phyloP scores from a whole-genome alignment of 2,329 filamentous ascomycete species.

The Leptosphaerulina australis region DNA sequence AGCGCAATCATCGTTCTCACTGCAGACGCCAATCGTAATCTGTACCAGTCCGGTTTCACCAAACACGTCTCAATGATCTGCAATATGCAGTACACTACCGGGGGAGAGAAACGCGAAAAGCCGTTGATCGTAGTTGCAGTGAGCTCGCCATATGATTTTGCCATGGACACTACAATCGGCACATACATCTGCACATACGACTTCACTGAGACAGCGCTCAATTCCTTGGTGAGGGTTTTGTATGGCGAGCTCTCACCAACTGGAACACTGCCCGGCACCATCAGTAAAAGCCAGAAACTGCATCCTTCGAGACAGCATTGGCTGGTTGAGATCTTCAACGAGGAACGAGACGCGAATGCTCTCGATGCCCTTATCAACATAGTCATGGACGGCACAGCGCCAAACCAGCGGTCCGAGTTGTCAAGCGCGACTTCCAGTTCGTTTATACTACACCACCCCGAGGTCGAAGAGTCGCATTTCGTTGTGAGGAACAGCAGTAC shows the following conservation, averaged over 20 bases:
- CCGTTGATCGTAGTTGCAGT: slow-evolving; percentile 89
- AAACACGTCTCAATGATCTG: slow-evolving; percentile 98
- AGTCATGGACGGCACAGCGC: slow-evolving; percentile 69
- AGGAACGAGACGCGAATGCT: slow-evolving; percentile 73
- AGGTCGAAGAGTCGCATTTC: slow-evolving; percentile 82
- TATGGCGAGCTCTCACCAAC: slow-evolving; percentile 73
- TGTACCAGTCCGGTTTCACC: slow-evolving; percentile 93
- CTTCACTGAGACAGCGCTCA: slow-evolving; percentile 90
- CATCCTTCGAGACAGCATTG: slow-evolving; percentile 91
- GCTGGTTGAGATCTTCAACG: slow-evolving; percentile 89
- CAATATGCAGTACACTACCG: slow-evolving; percentile 73
- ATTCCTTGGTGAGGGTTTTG: slow-evolving; percentile 79
- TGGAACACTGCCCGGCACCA: slow-evolving; percentile 68
- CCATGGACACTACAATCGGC: slow-evolving; percentile 85
- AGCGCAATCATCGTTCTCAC: slow-evolving; percentile 89
- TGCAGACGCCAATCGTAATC: slow-evolving; percentile 89
- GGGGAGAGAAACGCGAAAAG: slow-evolving; percentile 76
- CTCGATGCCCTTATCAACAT: slow-evolving; percentile 76
- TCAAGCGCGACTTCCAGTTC: slow-evolving; percentile 72
- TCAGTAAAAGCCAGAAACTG: slow-evolving; percentile 85
- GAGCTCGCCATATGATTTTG: slow-evolving; percentile 96
- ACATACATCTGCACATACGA: slow-evolving; percentile 97
- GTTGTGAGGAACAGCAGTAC: slow-evolving; percentile 95
- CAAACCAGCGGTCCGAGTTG: slow-evolving; percentile 71
- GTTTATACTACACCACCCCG: slow-evolving; percentile 74